phyloP scores from a whole-genome alignment of 805 yeast species.

The Suhomyces vadensis region DNA sequence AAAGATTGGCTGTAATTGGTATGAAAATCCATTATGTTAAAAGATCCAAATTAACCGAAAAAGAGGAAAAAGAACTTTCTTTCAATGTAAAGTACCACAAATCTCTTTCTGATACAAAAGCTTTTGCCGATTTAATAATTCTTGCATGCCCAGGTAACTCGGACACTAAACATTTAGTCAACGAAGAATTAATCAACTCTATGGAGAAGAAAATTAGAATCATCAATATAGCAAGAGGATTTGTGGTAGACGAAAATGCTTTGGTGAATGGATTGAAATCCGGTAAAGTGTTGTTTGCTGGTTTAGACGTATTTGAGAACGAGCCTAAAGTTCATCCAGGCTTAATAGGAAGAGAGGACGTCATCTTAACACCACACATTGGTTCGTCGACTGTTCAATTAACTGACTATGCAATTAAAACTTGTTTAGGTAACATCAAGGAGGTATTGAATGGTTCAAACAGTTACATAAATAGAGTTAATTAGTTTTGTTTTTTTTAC shows the following conservation, averaged over 20 bases:
- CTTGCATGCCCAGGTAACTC: slow-evolving; percentile 28
- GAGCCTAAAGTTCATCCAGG: slow-evolving; percentile 24
- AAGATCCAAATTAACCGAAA: slow-evolving; percentile 14
- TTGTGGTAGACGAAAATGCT: slow-evolving; percentile 26
- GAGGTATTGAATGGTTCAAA: slow-evolving; percentile 12
- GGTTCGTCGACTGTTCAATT: slow-evolving; percentile 25
- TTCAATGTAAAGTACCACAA: slow-evolving; percentile 22
- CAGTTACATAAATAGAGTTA: not conserved
- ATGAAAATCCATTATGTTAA: slow-evolving; percentile 30
- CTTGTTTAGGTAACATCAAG: slow-evolving; percentile 19
- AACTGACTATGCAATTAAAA: slow-evolving; percentile 6
- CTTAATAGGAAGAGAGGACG: slow-evolving; percentile 24
- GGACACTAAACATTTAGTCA: slow-evolving; percentile 21
- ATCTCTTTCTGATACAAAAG: slow-evolving; percentile 16
- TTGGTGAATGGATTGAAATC: slow-evolving; percentile 23
- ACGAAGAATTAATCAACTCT: slow-evolving; percentile 14
- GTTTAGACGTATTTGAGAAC: slow-evolving; percentile 28
- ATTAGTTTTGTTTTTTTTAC: not conserved
- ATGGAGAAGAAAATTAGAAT: slow-evolving; percentile 23
- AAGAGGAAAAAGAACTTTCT: slow-evolving; percentile 17
- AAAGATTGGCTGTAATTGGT: slow-evolving; percentile 22
- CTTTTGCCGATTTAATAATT: slow-evolving; percentile 27
- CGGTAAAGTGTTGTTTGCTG: slow-evolving; percentile 28
- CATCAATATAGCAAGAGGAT: slow-evolving; percentile 28
- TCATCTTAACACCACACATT: slow-evolving; percentile 27